Conservation (phyloP, 208 protist species). For the Wallacemonas sp. region DNA sequence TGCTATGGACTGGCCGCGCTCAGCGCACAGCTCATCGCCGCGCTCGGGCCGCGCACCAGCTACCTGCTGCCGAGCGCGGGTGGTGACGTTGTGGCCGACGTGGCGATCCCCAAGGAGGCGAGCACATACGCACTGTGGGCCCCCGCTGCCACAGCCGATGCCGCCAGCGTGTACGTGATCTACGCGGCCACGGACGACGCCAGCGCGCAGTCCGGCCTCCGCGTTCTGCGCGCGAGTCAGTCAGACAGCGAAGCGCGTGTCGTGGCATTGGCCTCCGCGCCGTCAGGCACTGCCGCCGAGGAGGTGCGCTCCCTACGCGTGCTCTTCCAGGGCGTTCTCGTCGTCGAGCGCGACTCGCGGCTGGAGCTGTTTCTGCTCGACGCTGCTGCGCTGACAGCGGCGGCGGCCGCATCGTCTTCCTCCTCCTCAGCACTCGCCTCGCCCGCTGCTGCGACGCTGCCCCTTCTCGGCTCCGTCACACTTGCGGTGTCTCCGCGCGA, state of each 20-base stretch:
- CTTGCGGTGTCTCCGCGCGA: not conserved
- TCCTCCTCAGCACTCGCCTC: too few species aligned
- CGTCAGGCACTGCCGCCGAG: too few species aligned
- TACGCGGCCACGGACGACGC: conserved; percentile 12
- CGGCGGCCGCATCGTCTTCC: not conserved
- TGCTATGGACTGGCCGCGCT: conserved; percentile 47
- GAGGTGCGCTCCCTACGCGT: not conserved
- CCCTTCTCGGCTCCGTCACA: conserved; percentile 1
- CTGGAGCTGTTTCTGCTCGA: conserved; percentile 1
- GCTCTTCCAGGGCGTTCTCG: conserved; percentile 12
- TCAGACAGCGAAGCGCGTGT: not conserved
- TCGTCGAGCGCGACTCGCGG: not conserved
- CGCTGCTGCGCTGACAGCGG: not conserved
- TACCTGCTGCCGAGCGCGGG: conserved; percentile 23
- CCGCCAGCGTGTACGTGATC: conserved; percentile 13
- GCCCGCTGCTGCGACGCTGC: not conserved
- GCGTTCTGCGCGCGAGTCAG: conserved; percentile 12
- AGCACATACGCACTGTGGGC: conserved; percentile 47
- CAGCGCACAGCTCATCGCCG: conserved; percentile 32
- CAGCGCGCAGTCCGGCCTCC: conserved; percentile 3
- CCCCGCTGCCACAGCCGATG: conserved; percentile 24
- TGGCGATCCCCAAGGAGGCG: conserved; percentile 29
- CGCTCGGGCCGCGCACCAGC: conserved; percentile 34
- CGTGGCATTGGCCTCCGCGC: not conserved
- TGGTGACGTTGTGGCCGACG: conserved; percentile 18